A percentile compares a stretch with the other conserved stretches of the same genome.
Conservation (phyloP, 2,329 filamentous ascomycete species). For the Botryosphaeria dothidea region DNA sequence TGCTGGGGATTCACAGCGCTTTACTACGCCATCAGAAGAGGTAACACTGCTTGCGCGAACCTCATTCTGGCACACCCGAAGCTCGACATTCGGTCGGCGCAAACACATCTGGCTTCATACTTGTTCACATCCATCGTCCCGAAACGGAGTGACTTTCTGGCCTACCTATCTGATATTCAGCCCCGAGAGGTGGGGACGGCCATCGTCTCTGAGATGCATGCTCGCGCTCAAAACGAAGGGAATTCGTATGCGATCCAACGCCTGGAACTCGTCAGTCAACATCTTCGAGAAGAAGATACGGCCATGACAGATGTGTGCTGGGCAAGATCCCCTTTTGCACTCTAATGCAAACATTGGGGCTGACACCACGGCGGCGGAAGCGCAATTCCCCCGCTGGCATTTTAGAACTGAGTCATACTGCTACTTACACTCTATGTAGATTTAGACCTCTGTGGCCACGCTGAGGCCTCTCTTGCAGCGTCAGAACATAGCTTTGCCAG, state of each 20-base stretch:
- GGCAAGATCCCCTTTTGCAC: neutral
- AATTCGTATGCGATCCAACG: neutral
- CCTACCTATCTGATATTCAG: neutral
- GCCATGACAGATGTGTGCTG: neutral
- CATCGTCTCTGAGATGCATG: neutral
- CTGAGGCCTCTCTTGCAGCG: too few relatives aligned
- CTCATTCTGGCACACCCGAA: neutral
- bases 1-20: neutral
- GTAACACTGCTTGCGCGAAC: neutral
- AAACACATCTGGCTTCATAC: neutral
- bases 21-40: neutral
- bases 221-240: neutral
- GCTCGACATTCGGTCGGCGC: neutral
- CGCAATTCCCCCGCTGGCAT: too few relatives aligned
- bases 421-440: too few relatives aligned
- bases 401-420: too few relatives aligned
- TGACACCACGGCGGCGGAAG: too few relatives aligned
- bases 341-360: neutral
- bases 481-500: too few relatives aligned
- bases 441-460: too few relatives aligned
- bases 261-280: neutral
- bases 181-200: neutral
- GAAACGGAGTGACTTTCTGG: neutral
- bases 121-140: neutral
- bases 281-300: neutral